Evolutionary conservation across 2,329 filamentous ascomycete genomes (phyloP).

Genomic region (Aspergillus chevalieri): DNA sequence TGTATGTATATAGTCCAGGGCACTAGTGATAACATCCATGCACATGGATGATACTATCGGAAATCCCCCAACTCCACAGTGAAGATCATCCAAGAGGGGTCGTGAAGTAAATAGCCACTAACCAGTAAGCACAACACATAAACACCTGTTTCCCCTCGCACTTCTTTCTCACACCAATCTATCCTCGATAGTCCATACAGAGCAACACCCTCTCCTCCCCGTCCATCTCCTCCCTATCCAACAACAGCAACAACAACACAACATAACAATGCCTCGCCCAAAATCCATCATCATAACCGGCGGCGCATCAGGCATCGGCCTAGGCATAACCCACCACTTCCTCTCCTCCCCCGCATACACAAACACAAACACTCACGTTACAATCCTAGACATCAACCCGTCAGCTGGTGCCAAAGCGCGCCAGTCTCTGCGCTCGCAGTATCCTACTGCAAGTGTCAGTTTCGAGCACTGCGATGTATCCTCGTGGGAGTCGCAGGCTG

Average conservation of each 20-base stretch:
- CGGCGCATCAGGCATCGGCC: conserved; percentile 33
- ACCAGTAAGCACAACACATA: too few species aligned
- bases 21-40: too few species aligned
- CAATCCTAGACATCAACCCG: conserved; percentile 28
- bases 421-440: conserved; percentile 17
- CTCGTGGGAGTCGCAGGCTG: conserved; percentile 30
- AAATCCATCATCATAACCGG: conserved; percentile 14
- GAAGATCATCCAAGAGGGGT: background rate
- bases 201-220: conserved; percentile 11
- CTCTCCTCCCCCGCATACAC: conserved; percentile 11
- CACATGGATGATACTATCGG: background rate
- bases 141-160: too few species aligned
- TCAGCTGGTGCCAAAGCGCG: conserved; percentile 16
- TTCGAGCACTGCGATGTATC: conserved; percentile 29
- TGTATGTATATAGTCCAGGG: too few species aligned
- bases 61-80: background rate
- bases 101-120: background rate
- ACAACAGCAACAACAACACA: background rate
- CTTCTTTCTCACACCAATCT: too few species aligned
- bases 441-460: conserved; percentile 18
- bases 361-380: conserved; percentile 22
- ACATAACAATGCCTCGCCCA: background rate
- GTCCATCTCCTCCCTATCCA: background rate
- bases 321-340: conserved; percentile 29
- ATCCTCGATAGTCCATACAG: background rate